Evolutionary conservation across 345 rosid genomes (phyloP), one percentile per base, ranked within the genome.

Genomic region (Eucalyptus regnans): DNA sequence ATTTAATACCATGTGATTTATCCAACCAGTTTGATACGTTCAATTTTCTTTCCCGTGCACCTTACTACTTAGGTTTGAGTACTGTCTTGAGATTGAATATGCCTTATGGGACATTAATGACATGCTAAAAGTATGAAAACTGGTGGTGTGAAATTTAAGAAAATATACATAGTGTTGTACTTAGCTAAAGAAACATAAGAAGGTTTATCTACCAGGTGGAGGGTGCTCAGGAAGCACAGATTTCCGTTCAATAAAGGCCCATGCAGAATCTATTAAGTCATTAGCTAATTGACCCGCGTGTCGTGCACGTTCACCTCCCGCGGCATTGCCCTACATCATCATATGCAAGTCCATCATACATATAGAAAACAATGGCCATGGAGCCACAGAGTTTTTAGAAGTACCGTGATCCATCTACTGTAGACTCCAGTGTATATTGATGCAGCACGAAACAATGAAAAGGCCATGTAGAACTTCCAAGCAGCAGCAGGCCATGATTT

Each of bases 381-480:
- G n/a, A 86, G 84, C 88, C 87, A 43, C 16, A 76, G 29, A 76
- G 25, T 87, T 91, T 86, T 12, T 86, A 43, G 14, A 18, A 68
- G 88, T 98, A 98, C 99, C 99, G 94, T 94, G 66, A 95, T 92
- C 97, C 97, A 98, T 91, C 99, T 93, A 89, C 93, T 94, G 92
- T 96, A 95, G 84, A 98, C 88, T 86, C 99, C 99, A 1, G 95
- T 93, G 92, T 62, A 94, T 88, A 98, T 98, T 52, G 99, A 92
- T 88, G 98, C 99, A 87, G 88, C 99, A 22, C 99, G 98, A 89
- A 98, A 98, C 95, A 98, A 18, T 85, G 96, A 95, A 91, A 98
- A 95, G n/a, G 98, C 95, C 86, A 97, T 86, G 87, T 98, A 95
- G 96, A 98, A 98, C 93, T 96, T 98, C 99, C 99, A 98, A 86